phyloP scores from a whole-genome alignment of 495 filamentous ascomycete genomes.

The Aspergillus avenaceus region DNA sequence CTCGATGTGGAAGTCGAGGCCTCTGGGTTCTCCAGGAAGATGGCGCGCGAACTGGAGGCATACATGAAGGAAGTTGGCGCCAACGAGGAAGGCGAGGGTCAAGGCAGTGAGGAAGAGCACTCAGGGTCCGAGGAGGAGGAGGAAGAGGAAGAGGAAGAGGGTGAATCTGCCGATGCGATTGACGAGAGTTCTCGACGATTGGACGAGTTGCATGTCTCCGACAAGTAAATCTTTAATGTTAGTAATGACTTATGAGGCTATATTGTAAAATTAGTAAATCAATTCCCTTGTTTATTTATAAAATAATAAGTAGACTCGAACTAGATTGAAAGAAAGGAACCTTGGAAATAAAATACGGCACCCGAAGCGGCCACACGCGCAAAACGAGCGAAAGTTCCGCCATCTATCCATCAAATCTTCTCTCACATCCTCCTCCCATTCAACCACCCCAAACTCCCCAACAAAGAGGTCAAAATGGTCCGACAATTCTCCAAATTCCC shows the following conservation, averaged over 20 bases:
- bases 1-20: conserved; percentile 88
- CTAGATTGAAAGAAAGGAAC: too few relatives aligned
- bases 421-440: background rate
- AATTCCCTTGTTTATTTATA: background rate
- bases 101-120: conserved; percentile 41
- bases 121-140: conserved; percentile 28
- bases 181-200: conserved; percentile 32
- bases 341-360: conserved; percentile 27
- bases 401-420: background rate
- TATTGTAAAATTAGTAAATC: too few relatives aligned
- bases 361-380: conserved; percentile 38
- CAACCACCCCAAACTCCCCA: background rate
- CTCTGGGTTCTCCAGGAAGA: conserved; percentile 92
- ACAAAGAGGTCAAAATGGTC: conserved; percentile 28
- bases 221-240: conserved; percentile 8
- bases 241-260: conserved; percentile 38
- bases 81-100: conserved; percentile 49
- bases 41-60: conserved; percentile 84
- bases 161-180: conserved; percentile 21
- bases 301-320: too few relatives aligned
- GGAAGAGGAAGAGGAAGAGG: conserved; percentile 20
- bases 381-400: conserved; percentile 35
- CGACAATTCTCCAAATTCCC: conserved; percentile 26
- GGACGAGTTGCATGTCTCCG: conserved; percentile 32
- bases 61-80: conserved; percentile 76